Percentiles rank a stretch among this genome's conserved stretches.
phyloP scores from a whole-genome alignment of 1,284 basidiomycete species.

The Meripilus lineatus region DNA sequence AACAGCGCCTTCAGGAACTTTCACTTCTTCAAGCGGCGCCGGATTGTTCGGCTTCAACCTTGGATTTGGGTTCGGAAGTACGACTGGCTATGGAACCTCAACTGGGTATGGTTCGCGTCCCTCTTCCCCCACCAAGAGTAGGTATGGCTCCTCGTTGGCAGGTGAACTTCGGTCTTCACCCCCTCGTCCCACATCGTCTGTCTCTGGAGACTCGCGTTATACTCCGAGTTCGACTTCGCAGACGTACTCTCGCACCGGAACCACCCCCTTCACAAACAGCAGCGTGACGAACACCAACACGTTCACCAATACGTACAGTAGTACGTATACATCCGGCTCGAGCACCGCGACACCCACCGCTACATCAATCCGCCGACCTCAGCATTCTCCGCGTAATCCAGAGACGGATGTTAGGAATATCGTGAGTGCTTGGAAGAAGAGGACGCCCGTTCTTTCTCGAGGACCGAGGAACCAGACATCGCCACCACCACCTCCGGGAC shows the following conservation, averaged over 20 bases:
- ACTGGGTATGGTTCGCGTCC: slow-evolving; percentile 35
- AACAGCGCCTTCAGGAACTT: slow-evolving; percentile 31
- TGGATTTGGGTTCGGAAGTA: slow-evolving; percentile 30
- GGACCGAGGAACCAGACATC: slow-evolving; percentile 25
- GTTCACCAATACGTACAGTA: slow-evolving; percentile 12
- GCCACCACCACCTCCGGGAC: slow-evolving; percentile 33
- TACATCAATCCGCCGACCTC: slow-evolving; percentile 45
- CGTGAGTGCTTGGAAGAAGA: slow-evolving; percentile 75
- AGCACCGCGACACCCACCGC: slow-evolving; percentile 23
- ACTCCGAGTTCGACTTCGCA: slow-evolving; percentile 24
- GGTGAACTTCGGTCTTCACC: slow-evolving; percentile 34
- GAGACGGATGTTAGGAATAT: slow-evolving; percentile 72
- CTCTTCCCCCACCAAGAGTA: slow-evolving; percentile 43
- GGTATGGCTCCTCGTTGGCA: slow-evolving; percentile 28
- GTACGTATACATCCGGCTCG: slow-evolving; percentile 22
- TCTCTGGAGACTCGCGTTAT: slow-evolving; percentile 32
- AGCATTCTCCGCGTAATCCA: slow-evolving; percentile 60
- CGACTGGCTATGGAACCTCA: slow-evolving; percentile 22
- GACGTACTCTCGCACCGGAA: slow-evolving; percentile 15
- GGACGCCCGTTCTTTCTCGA: slow-evolving; percentile 40
- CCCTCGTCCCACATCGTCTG: slow-evolving; percentile 18
- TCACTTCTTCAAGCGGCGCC: slow-evolving; percentile 18
- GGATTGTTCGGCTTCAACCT: too few relatives aligned
- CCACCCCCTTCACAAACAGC: slow-evolving; percentile 19
- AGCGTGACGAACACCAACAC: slow-evolving; percentile 18